A percentile compares a stretch with the other conserved stretches of the same genome.
Conservation (phyloP, 306 rosid genomes). For the Prunus davidiana region DNA sequence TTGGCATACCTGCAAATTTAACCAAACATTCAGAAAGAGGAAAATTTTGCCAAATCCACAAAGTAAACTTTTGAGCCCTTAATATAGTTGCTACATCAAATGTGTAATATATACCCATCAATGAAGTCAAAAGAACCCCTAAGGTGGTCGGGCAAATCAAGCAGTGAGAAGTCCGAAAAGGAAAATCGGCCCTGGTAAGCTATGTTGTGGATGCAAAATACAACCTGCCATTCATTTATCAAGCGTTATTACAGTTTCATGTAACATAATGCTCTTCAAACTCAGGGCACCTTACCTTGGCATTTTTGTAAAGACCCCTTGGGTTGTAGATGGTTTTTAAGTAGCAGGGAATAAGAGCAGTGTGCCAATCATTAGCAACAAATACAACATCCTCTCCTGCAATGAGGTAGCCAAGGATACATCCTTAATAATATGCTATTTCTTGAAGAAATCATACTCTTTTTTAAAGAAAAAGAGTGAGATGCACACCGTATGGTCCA, state of each 20-base stretch:
- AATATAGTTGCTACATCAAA: neutral
- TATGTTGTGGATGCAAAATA: slow-evolving; percentile 52
- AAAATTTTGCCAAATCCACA: neutral
- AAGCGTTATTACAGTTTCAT: slow-evolving; percentile 11
- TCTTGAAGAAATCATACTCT: neutral
- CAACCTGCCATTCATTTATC: slow-evolving; percentile 31
- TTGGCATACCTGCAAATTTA: slow-evolving; percentile 27
- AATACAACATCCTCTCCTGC: slow-evolving; percentile 48
- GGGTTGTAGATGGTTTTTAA: slow-evolving; percentile 40
- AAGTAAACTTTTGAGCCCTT: neutral
- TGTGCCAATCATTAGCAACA: slow-evolving; percentile 52
- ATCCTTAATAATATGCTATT: neutral
- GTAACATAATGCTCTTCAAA: neutral
- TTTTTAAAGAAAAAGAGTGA: neutral
- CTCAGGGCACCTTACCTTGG: slow-evolving; percentile 32
- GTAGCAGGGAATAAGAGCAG: slow-evolving; percentile 48
- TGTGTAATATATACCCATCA: slow-evolving; percentile 32
- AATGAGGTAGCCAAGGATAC: neutral
- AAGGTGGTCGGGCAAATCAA: slow-evolving; percentile 36
- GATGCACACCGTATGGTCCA: slow-evolving; percentile 44
- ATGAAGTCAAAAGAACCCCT: slow-evolving; percentile 46
- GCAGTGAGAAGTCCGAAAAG: slow-evolving; percentile 30
- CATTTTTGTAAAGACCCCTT: slow-evolving; percentile 34
- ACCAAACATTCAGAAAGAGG: slow-evolving; percentile 1
- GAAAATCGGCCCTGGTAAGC: slow-evolving; percentile 55